Evolutionary conservation across 768 basidiomycete genomes (phyloP), one percentile per base, ranked within the genome.

Genomic region (Cyathus striatus): DNA sequence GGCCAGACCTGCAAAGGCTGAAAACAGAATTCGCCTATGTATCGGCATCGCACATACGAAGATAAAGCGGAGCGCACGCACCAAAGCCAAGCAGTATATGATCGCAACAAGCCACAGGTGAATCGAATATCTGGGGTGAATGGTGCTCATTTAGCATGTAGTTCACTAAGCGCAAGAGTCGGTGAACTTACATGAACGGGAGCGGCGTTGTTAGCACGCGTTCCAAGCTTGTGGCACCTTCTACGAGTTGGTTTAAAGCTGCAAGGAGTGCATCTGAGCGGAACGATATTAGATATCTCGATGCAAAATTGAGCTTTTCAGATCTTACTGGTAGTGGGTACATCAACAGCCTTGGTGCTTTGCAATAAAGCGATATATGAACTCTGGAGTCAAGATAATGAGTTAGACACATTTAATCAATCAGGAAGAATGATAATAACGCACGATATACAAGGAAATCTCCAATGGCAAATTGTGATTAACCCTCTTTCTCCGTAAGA

Each of bases 121-220:
- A 26, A 81, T 64, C 2, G 78, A 78, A 52, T 85, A 84, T 32
- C 81, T 83, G 48, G 38, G 3, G n/a, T n/a, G n/a, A 37, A 3
- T 17, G 10, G 13, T n/a, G 14, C 16, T n/a, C n/a, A 16, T 13
- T 23, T n/a, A 10, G 40, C 20, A 14, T 6, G 13, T 10, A n/a
- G 5, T 38, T 23, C 21, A 42, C 21, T 41, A 21, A 24, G 4
- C 23, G 32, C 9, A 44, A 38, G 18, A 41, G 13, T 45, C 38
- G n/a, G 24, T 4, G 60, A 3, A 10, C 74, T 33, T 49, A 85
- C 75, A 83, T 85, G 62, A 83, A 86, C 9, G 84, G 86, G 36
- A 88, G 83, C 3, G 85, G 84, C 1, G 83, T 84, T 0, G 83
- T 86, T 3, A 88, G 68, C 47, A 86, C 84, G 32, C 86, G 67